Conservation (phyloP, 306 rosid genomes). For the Cucumis melo region DNA sequence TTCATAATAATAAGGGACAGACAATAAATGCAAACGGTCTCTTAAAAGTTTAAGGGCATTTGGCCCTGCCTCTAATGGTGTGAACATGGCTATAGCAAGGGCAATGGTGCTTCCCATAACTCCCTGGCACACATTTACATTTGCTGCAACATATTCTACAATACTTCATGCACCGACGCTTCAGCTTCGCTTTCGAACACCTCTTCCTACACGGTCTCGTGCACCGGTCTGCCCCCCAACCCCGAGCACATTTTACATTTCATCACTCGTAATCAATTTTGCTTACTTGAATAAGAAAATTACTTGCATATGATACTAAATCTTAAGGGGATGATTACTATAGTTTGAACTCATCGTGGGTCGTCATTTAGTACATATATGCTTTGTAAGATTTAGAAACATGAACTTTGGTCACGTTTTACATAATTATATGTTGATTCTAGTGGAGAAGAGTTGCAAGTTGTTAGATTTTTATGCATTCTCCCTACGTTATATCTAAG, state of each 20-base stretch:
- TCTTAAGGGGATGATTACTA: too few relatives aligned
- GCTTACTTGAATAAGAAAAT: not conserved
- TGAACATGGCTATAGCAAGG: constrained; percentile 1
- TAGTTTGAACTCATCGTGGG: not conserved
- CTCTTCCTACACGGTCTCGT: constrained; percentile 31
- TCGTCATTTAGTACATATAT: too few relatives aligned
- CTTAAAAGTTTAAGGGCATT: constrained; percentile 3
- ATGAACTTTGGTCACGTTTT: too few relatives aligned
- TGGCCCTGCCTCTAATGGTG: not conserved
- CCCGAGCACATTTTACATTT: not conserved
- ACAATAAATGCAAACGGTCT: not conserved
- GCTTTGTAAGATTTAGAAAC: too few relatives aligned
- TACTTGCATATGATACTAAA: not conserved
- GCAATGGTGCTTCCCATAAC: not conserved
- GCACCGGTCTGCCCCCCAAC: not conserved
- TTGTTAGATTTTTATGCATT: too few relatives aligned
- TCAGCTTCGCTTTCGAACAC: constrained; percentile 41
- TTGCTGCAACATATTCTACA: constrained; percentile 49
- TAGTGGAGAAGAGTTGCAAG: too few relatives aligned
- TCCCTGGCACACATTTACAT: constrained; percentile 62
- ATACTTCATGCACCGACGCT: constrained; percentile 54
- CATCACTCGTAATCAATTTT: not conserved
- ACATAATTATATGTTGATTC: too few relatives aligned
- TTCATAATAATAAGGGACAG: not conserved
- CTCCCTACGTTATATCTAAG: too few relatives aligned